Evolutionary conservation across 495 filamentous ascomycete genomes (phyloP), one percentile per base, ranked within the genome.

Genomic region (Neurospora hispaniola): DNA sequence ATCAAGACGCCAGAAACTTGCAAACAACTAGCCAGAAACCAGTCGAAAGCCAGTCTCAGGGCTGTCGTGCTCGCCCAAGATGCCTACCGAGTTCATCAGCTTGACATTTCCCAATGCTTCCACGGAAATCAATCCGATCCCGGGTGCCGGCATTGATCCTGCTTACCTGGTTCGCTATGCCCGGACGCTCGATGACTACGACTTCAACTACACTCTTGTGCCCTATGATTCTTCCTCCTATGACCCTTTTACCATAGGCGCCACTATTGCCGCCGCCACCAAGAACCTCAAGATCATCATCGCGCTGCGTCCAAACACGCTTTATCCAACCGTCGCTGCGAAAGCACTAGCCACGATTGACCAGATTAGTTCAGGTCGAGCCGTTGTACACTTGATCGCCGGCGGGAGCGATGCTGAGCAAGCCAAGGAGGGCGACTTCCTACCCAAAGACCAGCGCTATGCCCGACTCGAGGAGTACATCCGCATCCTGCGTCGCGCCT

Each of bases 221-320:
- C 86, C 86, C 2, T 88, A 88, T 71, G 81, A 84, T 69, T 86
- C 84, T 4, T 82, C 83, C 7, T 85, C 74, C 44, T 86, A 80
- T 71, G 86, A 88, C 73, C 86, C 86, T 2, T 88, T 81, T 71
- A 88, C 86, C 4, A 76, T 82, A 41, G 86, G 83, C 41, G 84
- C 86, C 2, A 88, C 85, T 42, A 87, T 88, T 71, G 81, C 83
- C 1, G 77, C 86, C 0, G 80, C 76, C 40, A 88, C 86, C 54
- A 86, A 87, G 70, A 84, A 87, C 16, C 73, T 88, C 72, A 88
- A 87, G 73, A 77, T 88, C 42, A 88, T 88, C 77, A 87, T 88
- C 71, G 86, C 86, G 0, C 82, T 88, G n/a, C 83, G 85, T 0
- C 86, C 86, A 16, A 88, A 88, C 76, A 88, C 86, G 0, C 74